Evolutionary conservation across 495 filamentous ascomycete species (phyloP), one percentile per base, ranked within the genome.

Genomic region (Neurospora africana): DNA sequence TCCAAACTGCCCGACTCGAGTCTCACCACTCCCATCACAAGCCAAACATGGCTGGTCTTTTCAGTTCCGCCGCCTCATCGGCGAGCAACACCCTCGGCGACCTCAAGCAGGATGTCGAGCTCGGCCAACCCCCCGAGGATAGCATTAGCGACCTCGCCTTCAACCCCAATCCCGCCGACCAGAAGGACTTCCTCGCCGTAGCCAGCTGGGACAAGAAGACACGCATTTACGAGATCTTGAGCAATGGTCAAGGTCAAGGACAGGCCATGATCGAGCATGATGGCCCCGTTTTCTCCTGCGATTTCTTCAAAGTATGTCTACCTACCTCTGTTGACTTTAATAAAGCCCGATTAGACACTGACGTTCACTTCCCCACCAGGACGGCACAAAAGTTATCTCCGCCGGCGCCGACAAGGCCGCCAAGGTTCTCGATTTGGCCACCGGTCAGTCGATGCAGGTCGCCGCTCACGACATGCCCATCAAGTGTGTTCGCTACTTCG

Each of bases 181-280:
- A 85, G 58, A 88, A 86, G 74, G 91, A 96, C 72, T 88, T 92
- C 77, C 83, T 97, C 2, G 93, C 94, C 11, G 92, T 95, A 30
- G 84, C 93, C 38, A 94, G 91, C 67, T 97, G 93, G 93, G 94
- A 97, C 81, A 93, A 93, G 81, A 94, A 93, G 77, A 91, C 95
- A 71, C 91, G 92, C 74, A 91, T 97, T 75, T 97, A 96, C 83
- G 91, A 96, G 77, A 90, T 97, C 80, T 86, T 90, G 74, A 81
- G 82, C 35, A 87, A 88, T 71, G 91, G 91, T 17, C 85, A 88
- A 72, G 91, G 89, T 75, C 83, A 90, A 79, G 90, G 91, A 47
- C 93, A 91, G 77, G 89, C 89, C 27, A 77, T 90, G 68, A 90
- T 93, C 74, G 87, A 91, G 72, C 89, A 91, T 78, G 90, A 92